A percentile compares a stretch with the other conserved stretches of the same genome.
Conservation (phyloP, 1,284 basidiomycete species). For the Earliella scabrosa region DNA sequence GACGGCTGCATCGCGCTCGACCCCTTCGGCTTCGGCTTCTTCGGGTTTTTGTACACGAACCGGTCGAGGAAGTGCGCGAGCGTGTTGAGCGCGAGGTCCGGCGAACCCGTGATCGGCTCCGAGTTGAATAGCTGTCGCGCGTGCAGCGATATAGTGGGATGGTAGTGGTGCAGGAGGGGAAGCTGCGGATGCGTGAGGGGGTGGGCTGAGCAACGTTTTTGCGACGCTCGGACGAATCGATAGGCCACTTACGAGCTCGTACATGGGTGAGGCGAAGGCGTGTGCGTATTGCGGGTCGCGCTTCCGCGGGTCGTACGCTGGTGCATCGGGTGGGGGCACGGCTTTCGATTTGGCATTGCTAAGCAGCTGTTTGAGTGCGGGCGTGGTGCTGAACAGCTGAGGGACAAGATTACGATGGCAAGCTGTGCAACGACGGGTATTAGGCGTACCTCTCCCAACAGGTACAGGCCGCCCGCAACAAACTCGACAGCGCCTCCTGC, state of each 20-base stretch:
- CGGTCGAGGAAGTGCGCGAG: constrained; percentile 67
- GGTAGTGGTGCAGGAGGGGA: constrained; percentile 86
- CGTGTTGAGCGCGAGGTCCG: constrained; percentile 93
- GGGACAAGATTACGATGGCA: constrained; percentile 3
- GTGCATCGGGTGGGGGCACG: constrained; percentile 44
- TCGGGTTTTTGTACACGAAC: constrained; percentile 95
- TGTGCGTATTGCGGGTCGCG: constrained; percentile 91
- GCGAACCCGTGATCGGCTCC: constrained; percentile 75
- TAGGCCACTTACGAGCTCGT: constrained; percentile 80
- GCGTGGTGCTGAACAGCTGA: constrained; percentile 76
- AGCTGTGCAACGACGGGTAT: no score
- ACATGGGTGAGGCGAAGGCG: constrained; percentile 83
- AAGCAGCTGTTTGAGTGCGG: constrained; percentile 74
- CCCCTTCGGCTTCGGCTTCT: constrained; percentile 79
- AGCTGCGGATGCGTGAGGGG: constrained; percentile 46
- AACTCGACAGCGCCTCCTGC: constrained; percentile 83
- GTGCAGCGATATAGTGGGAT: constrained; percentile 90
- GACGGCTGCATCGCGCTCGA: constrained; percentile 96
- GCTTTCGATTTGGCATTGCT: constrained; percentile 42
- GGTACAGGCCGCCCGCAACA: constrained; percentile 84
- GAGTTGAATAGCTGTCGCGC: constrained; percentile 80
- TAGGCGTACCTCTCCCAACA: constrained; percentile 78
- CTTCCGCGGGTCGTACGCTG: constrained; percentile 86
- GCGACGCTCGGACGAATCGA: background rate
- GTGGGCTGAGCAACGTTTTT: background rate